phyloP scores from a whole-genome alignment of 257 asterid genomes.

The Scutellaria baicalensis region DNA sequence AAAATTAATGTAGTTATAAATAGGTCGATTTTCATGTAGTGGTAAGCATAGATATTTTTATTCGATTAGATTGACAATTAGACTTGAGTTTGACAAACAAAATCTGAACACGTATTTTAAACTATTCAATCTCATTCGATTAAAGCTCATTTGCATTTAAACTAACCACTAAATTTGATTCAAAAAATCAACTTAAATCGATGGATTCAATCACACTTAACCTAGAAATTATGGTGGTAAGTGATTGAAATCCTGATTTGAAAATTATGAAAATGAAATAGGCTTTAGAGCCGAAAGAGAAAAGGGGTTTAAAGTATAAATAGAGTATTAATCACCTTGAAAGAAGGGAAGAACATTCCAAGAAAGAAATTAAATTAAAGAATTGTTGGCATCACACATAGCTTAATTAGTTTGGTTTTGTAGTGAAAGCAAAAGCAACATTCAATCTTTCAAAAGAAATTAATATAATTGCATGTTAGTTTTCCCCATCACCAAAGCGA shows the following conservation, averaged over 20 bases:
- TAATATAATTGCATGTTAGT: slow-evolving; percentile 21
- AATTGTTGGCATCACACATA: slow-evolving; percentile 8
- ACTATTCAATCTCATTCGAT: no score
- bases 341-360: slow-evolving; percentile 30
- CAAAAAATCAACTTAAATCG: no score
- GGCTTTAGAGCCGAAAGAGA: slow-evolving; percentile 36
- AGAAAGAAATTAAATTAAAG: slow-evolving; percentile 22
- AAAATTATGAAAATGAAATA: neutral
- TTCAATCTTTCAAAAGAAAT: slow-evolving; percentile 1
- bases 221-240: no score
- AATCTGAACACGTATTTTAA: no score
- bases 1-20: no score
- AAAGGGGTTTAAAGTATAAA: neutral
- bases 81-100: no score
- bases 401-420: slow-evolving; percentile 9
- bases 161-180: no score
- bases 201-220: no score
- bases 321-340: slow-evolving; percentile 4
- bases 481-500: slow-evolving; percentile 10
- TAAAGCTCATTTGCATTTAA: no score
- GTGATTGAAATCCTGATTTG: neutral
- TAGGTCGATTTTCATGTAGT: no score
- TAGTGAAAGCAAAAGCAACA: slow-evolving; percentile 35
- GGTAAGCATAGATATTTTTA: no score
- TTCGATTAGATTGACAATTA: no score